phyloP scores from a whole-genome alignment of 192 early-diverging fungal species.

The Powellomyces hirtus region DNA sequence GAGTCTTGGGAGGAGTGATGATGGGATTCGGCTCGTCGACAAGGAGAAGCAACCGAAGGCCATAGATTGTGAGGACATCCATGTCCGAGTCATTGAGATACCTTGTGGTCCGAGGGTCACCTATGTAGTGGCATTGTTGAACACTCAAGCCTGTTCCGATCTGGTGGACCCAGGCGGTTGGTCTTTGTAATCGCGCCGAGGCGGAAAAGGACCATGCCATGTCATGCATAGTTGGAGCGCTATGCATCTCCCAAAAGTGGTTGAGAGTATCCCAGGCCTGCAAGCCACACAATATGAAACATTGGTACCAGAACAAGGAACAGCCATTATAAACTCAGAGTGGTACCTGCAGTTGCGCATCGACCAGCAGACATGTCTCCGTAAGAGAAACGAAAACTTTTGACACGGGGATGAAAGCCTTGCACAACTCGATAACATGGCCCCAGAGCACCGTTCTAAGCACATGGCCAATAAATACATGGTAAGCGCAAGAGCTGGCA shows the following conservation, averaged over 20 bases:
- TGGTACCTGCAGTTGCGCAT: conserved; percentile 4
- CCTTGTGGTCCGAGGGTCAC: neutral
- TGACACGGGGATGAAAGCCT: neutral
- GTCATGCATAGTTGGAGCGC: neutral
- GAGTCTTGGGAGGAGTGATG: neutral
- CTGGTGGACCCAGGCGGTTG: neutral
- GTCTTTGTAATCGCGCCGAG: neutral
- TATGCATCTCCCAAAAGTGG: neutral
- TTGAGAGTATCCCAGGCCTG: neutral
- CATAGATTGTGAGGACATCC: neutral
- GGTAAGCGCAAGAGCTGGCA: neutral
- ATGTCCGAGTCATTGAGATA: neutral
- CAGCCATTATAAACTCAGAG: too few relatives aligned
- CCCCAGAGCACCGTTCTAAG: neutral
- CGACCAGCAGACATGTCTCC: neutral
- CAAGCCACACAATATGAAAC: too few relatives aligned
- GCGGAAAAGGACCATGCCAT: neutral
- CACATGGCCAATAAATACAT: neutral
- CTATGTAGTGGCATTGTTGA: neutral
- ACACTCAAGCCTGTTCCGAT: neutral
- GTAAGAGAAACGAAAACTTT: neutral
- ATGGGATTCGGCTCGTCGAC: neutral
- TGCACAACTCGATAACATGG: conserved; percentile 5
- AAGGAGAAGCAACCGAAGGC: neutral
- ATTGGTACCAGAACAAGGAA: too few relatives aligned